A percentile compares a stretch with the other conserved stretches of the same genome.
Conservation (phyloP, 768 basidiomycete species). For the Rhodotorula paludigena region DNA sequence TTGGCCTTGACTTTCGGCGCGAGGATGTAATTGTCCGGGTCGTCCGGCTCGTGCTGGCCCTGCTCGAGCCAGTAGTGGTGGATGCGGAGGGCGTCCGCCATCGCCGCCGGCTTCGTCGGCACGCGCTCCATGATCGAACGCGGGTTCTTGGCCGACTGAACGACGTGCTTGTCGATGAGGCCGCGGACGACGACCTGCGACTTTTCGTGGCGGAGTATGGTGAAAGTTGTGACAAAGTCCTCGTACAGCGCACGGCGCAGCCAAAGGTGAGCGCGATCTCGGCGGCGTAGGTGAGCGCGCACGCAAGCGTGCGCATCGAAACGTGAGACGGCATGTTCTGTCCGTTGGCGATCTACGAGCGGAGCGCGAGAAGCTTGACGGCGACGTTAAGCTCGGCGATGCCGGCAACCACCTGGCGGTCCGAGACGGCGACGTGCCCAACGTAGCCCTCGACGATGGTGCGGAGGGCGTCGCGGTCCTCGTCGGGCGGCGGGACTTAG, state of each 20-base stretch:
- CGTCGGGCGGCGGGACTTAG: conserved; percentile 88
- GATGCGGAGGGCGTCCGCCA: conserved; percentile 57
- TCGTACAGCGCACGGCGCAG: conserved; percentile 87
- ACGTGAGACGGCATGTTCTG: conserved; percentile 88
- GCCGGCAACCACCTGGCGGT: conserved; percentile 80
- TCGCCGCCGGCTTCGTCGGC: conserved; percentile 26
- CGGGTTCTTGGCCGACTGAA: conserved; percentile 72
- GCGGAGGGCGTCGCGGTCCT: conserved; percentile 81
- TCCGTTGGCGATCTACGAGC: conserved; percentile 80
- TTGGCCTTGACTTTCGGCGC: conserved; percentile 93
- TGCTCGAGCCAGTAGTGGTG: conserved; percentile 85
- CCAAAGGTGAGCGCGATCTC: conserved; percentile 68
- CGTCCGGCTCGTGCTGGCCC: conserved; percentile 63
- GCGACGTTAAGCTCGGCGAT: conserved; percentile 82
- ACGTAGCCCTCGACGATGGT: conserved; percentile 86
- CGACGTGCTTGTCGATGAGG: conserved; percentile 70
- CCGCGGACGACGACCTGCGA: conserved; percentile 64
- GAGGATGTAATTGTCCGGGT: conserved; percentile 71
- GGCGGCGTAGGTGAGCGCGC: conserved; percentile 82
- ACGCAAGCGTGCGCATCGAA: conserved; percentile 90
- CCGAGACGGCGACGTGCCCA: conserved; percentile 71
- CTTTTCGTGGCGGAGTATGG: conserved; percentile 76
- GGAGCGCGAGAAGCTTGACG: conserved; percentile 68
- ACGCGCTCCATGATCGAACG: conserved; percentile 64
- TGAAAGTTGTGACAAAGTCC: conserved; percentile 95